Evolutionary conservation across 2,329 filamentous ascomycete genomes (phyloP), one percentile per base, ranked within the genome.

Genomic region (Ascocoryne sarcoides): DNA sequence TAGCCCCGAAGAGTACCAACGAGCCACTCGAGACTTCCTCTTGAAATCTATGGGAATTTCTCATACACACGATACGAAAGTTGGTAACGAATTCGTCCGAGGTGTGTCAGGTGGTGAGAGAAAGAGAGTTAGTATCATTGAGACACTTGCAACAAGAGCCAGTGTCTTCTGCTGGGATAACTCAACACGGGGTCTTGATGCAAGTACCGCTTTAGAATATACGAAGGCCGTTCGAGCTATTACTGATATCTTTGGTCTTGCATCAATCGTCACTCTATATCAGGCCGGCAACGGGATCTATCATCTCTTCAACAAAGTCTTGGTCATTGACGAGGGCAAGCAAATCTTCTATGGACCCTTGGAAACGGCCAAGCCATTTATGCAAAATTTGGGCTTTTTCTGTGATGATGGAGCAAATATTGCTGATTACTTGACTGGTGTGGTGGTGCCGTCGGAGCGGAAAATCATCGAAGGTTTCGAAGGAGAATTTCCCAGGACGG

Each of bases 251-350:
- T 60, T 74, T 4, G 73, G 75, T 0, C 61, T 79, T 2, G 63
- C 75, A 0, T 70, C 75, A 0, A 73, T 81, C 34, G 76, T 80
- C 5, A 79, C 76, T 0, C 65, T 82, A 0, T 84, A 84, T 55
- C 80, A 84, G 53, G 79, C 80, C 2, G 76, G 76, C 14, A 79
- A 84, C 42, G 75, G 71, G 20, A 82, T 84, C 44, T 82, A 80
- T 56, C 64, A 80, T 16, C 66, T 77, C 1, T 83, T 84, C 55
- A 78, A 84, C 57, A 84, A 83, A 53, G 77, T 82, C 0, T 64
- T 83, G 0, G 70, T 84, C 4, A 68, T 84, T 4, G 77, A 83
- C 34, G 69, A 74, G 42, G 79, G 79, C 32, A 74, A 75, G 45
- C 59, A 83, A 48, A 68, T 82, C 36, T 84, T 71, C 62, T 82